Evolutionary conservation across 176 grass and related monocot species (phyloP), one percentile per base, ranked within the genome.

Genomic region (Raddia distichophylla): DNA sequence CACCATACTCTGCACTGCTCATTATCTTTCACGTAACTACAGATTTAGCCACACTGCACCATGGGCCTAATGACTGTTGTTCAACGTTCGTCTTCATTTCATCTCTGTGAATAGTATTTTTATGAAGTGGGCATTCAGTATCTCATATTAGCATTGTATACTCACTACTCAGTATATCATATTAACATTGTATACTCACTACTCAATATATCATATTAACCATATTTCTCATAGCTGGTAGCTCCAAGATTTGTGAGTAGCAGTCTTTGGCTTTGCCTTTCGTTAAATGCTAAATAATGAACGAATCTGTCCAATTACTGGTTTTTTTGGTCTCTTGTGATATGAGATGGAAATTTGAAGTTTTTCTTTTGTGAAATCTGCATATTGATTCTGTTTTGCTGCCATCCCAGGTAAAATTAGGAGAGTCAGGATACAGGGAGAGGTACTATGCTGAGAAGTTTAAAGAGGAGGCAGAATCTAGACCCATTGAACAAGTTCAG

Each of bases 371-470:
- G 12, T 48, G 17, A 37, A 7, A 66, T 73, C 80, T 64, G 15
- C 48, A 15, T 57, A 37, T 71, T 19, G 51, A 71, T 81, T 82
- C 45, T 84, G 42, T 82, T 71, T 44, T 72, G 75, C 57, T 73
- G 17, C 67, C 46, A 82, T 27, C 42, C 67, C 88, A 98, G 95
- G 86, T 98, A 61, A 95, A 98, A 83, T 89, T 98, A 88, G 95
- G 95, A 80, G 92, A 98, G 75, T 84, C 86, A 48, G 95, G 95
- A 84, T 98, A 83, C 81, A 95, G 82, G 62, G 84, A 82, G 63
- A 89, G 95, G 35, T 98, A 98, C 67, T 95, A 98, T 77, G 84
- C 92, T 32, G 95, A 98, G 79, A 98, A 98, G 82, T 98, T 98
- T 82, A 92, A 86, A 86, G 91, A 85, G 81, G 88, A 91, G 73